Base-by-base conservation (phyloP, 257 asterid genomes). In the Gardenia jasminoides region DNA sequence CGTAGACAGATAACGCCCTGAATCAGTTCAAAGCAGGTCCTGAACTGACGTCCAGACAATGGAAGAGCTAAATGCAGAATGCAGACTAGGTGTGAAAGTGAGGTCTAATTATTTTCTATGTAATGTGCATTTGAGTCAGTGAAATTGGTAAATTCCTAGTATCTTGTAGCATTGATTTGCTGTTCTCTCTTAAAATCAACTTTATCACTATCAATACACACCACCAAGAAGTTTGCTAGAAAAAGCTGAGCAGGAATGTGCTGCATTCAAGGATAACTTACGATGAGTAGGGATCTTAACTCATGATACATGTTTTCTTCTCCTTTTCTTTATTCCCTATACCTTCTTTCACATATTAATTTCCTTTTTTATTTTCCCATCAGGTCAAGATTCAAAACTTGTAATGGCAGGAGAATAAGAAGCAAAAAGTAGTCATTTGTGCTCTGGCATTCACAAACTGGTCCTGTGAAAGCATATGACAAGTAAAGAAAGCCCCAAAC, bases 321-420 rank as follows among this genome's bases (percentile, higher is more conserved):
- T 3, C 65, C 30, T 58, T 58, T 58, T 58, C 3, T 58, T 22
- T 58, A 24, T 58, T 58, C 36, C 19, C n/a, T 44, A 12, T 26
- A 46, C 58, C 5, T 26, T 72, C 15, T 6, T 31, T 47, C 31
- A 8, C 6, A 65, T 22, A 1, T 36, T 36, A 17, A 7, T 72
- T 28, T 30, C 9, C 26, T 48, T 26, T 46, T 26, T 26, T 26
- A 7, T 52, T 48, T 52, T 28, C 22, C 17, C 10, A 3, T 50
- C 17, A 66, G 47, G 16, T 10, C 47, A 72, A 30, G 61, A 72
- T 72, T 72, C 43, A 22, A 71, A 71, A 47, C 62, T 71, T 71
- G 76, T 71, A 28, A 17, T 4, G 0, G 15, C 9, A 30, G 11
- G 6, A 72, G 43, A 50, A 30, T 15, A 73, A 52, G 48, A 26